Percentiles rank a stretch among this genome's conserved stretches.
These are phyloP conservation scores for Anisodus tanguticus DNA, from an alignment of 257 asterid species.

Conservation along the genomic window DNA sequence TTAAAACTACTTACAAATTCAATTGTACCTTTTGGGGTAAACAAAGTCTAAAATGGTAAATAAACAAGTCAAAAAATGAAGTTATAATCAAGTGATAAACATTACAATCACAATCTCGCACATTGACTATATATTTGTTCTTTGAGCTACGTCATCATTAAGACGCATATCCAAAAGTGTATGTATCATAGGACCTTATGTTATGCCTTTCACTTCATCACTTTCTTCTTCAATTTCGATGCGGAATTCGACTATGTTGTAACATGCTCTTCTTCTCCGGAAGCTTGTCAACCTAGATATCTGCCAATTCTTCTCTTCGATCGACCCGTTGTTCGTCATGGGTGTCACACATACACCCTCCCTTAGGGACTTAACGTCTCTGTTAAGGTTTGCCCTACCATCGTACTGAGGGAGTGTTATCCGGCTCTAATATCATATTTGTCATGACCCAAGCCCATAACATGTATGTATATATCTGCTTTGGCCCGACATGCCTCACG, in stretches of 20 bases:
- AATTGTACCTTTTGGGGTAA: no score
- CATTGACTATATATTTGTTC: neutral
- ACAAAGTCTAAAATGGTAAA: neutral
- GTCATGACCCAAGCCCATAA: neutral
- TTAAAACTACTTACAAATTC: no score
- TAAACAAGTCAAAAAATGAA: neutral
- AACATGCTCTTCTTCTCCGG: neutral
- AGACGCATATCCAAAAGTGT: no score
- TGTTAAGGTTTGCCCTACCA: neutral
- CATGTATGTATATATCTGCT: neutral
- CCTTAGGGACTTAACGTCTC: neutral
- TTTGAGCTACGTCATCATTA: neutral
- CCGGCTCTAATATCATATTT: no score
- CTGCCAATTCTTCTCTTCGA: neutral
- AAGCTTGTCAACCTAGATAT: neutral
- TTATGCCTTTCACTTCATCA: neutral
- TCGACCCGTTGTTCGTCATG: neutral
- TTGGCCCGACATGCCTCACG: neutral
- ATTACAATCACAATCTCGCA: neutral
- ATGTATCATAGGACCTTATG: neutral
- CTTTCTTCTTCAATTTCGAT: neutral
- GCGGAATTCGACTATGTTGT: neutral
- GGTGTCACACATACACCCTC: neutral
- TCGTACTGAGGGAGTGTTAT: neutral
- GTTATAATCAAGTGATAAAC: neutral